Evolutionary conservation across 495 filamentous ascomycete species (phyloP).

Genomic region (Xylona heveae): DNA sequence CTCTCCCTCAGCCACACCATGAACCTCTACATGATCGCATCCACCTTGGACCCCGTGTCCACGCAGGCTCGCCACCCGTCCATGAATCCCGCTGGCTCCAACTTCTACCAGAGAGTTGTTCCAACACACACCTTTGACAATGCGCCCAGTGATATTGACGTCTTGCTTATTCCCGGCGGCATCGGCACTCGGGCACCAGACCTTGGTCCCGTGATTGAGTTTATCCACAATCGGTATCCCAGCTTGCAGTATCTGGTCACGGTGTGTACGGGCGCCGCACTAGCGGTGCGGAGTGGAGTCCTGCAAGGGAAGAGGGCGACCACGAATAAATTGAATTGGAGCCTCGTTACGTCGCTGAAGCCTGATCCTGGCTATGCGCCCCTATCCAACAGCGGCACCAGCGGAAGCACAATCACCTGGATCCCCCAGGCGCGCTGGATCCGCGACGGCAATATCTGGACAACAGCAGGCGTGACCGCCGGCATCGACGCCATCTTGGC

Average conservation of each 20-base stretch:
- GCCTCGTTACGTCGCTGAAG: slow-evolving; percentile 2
- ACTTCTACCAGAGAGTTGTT: slow-evolving; percentile 23
- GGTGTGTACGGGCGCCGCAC: slow-evolving; percentile 34
- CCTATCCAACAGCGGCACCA: background rate
- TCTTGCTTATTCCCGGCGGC: slow-evolving; percentile 47
- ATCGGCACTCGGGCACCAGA: slow-evolving; percentile 22
- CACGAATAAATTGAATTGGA: slow-evolving; percentile 14
- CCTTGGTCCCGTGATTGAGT: slow-evolving; percentile 21
- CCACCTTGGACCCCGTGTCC: slow-evolving; percentile 28
- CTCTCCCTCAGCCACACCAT: slow-evolving; percentile 20
- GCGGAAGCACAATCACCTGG: slow-evolving; percentile 31
- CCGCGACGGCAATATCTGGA: slow-evolving; percentile 45
- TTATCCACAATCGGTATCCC: slow-evolving; percentile 20
- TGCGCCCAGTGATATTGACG: slow-evolving; percentile 27
- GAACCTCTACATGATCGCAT: slow-evolving; percentile 26
- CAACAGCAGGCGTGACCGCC: slow-evolving; percentile 34
- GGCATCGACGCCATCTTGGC: slow-evolving; percentile 44
- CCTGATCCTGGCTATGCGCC: slow-evolving; percentile 14
- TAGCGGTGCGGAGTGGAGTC: slow-evolving; percentile 30
- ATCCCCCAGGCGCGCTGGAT: slow-evolving; percentile 41
- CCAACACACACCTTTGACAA: slow-evolving; percentile 40
- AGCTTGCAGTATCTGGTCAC: slow-evolving; percentile 32
- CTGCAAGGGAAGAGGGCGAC: slow-evolving; percentile 38
- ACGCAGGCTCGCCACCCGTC: slow-evolving; percentile 11
- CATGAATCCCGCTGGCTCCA: slow-evolving; percentile 8